Evolutionary conservation across 2,329 filamentous ascomycete genomes (phyloP).

Genomic region (Coniochaeta pulveracea): DNA sequence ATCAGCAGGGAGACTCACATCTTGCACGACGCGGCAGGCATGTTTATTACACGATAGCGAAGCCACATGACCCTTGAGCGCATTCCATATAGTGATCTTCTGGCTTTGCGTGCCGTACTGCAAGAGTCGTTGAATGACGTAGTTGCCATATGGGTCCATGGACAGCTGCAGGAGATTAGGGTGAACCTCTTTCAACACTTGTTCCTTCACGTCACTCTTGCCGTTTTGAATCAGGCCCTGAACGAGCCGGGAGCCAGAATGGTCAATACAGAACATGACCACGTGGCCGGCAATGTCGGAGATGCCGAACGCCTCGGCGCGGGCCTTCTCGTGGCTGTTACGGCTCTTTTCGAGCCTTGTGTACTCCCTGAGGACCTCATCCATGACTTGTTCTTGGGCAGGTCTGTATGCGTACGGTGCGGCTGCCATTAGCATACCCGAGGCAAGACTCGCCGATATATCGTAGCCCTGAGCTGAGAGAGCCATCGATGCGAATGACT

Average conservation of each 20-base stretch:
- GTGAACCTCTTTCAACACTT: constrained; percentile 78
- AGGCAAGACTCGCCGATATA: too few species aligned
- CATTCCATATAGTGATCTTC: constrained; percentile 74
- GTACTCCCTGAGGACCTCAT: constrained; percentile 68
- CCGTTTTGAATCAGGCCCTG: constrained; percentile 85
- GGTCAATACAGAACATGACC: constrained; percentile 91
- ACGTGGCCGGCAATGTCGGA: constrained; percentile 77
- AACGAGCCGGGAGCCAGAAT: constrained; percentile 91
- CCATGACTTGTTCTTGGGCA: too few species aligned
- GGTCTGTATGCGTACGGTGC: too few species aligned
- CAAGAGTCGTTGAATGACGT: constrained; percentile 96
- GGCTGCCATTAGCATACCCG: too few species aligned
- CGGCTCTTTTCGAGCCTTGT: constrained; percentile 61
- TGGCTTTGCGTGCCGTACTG: constrained; percentile 91
- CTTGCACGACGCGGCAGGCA: constrained; percentile 90
- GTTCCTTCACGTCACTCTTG: constrained; percentile 92
- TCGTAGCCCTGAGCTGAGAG: too few species aligned
- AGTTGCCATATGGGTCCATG: constrained; percentile 96
- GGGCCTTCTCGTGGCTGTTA: constrained; percentile 64
- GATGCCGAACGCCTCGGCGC: too few species aligned
- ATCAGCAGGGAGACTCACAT: constrained; percentile 39
- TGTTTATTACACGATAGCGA: constrained; percentile 81
- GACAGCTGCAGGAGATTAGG: constrained; percentile 79
- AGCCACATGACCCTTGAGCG: constrained; percentile 79
- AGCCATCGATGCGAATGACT: too few species aligned